These are phyloP conservation scores for Plenodomus biglobosus DNA, from an alignment of 2,329 filamentous ascomycete species.

Conservation along the genomic window DNA sequence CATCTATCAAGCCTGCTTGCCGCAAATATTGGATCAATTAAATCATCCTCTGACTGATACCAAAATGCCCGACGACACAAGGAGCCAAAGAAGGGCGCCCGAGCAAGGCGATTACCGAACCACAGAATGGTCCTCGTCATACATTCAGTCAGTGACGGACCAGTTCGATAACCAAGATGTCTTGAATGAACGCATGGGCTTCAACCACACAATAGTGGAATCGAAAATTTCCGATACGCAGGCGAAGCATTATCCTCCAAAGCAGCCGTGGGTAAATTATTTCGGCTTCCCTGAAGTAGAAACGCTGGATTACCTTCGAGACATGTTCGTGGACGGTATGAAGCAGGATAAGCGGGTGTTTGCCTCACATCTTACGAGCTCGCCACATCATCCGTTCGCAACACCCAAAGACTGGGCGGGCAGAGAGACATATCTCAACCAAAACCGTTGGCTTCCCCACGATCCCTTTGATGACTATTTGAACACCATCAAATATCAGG, in stretches of 20 bases:
- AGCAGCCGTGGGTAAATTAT: conserved; percentile 18
- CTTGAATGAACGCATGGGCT: conserved; percentile 17
- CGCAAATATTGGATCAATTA: conserved; percentile 10
- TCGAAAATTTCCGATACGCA: conserved; percentile 11
- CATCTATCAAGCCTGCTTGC: conserved; percentile 18
- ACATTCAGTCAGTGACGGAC: conserved; percentile 18
- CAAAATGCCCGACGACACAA: conserved; percentile 1
- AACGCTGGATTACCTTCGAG: conserved; percentile 16
- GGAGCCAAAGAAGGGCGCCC: neutral
- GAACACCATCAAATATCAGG: conserved; percentile 21
- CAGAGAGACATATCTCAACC: conserved; percentile 7
- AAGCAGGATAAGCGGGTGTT: conserved; percentile 14
- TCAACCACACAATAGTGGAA: conserved; percentile 13
- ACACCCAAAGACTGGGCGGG: conserved; percentile 16
- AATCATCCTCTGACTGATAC: neutral
- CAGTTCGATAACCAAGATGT: conserved; percentile 19
- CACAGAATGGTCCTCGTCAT: conserved; percentile 4
- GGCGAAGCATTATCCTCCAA: conserved; percentile 19
- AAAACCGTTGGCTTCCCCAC: conserved; percentile 16
- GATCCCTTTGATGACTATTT: conserved; percentile 17
- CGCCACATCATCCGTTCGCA: conserved; percentile 18
- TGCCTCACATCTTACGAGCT: conserved; percentile 18
- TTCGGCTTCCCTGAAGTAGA: conserved; percentile 20
- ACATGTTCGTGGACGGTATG: conserved; percentile 15
- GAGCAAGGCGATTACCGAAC: neutral